Conservation (phyloP, 106 monocot species). For the Agapanthus africanus region DNA sequence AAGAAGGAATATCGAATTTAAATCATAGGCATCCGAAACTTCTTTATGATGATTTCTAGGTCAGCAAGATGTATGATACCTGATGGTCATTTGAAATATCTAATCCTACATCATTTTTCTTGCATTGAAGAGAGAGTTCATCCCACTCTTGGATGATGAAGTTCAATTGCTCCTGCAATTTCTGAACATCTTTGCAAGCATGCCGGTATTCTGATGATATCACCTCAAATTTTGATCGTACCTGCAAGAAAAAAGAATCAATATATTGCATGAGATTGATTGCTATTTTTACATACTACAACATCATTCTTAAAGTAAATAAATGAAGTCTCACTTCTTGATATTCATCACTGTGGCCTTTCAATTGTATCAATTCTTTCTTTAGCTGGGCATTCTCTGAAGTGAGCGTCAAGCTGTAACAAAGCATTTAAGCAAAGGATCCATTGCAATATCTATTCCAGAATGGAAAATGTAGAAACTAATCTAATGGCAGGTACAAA, state of each 20-base stretch:
- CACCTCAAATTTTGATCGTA: conserved; percentile 12
- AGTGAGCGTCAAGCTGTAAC: conserved; percentile 20
- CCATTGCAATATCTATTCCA: not conserved
- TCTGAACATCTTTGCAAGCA: conserved; percentile 16
- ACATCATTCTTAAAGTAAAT: not conserved
- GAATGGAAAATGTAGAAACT: not conserved
- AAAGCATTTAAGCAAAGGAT: not conserved
- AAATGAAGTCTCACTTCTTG: conserved; percentile 28
- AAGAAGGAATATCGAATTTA: not conserved
- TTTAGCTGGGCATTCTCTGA: conserved; percentile 26
- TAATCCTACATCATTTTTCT: conserved; percentile 1
- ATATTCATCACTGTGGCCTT: not conserved
- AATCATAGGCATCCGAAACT: too few species aligned
- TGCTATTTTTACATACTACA: not conserved
- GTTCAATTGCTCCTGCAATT: conserved; percentile 12
- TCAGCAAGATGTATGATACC: conserved; percentile 6
- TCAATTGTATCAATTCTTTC: conserved; percentile 13
- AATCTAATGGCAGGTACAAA: not conserved
- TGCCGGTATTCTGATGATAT: conserved; percentile 19
- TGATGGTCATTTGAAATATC: conserved; percentile 7
- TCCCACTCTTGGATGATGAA: conserved; percentile 16
- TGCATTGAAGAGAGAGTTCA: not conserved
- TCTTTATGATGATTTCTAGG: not conserved
- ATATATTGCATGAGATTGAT: not conserved
- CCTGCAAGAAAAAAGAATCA: conserved; percentile 7